Conservation (phyloP, 179 eudicot genomes). For the Spergularia azorica region DNA sequence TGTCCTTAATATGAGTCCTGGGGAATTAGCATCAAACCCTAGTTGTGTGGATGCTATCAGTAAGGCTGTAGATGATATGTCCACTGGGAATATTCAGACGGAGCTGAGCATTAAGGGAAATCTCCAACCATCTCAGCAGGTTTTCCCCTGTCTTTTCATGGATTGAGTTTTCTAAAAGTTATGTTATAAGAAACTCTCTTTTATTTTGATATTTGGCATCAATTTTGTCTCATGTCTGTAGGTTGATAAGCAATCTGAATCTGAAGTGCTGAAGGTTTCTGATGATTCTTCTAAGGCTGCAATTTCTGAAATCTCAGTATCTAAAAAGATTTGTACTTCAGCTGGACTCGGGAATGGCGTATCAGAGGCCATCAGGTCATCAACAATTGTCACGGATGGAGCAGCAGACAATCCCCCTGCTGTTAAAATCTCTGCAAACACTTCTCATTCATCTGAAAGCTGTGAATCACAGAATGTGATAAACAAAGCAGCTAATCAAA, state of each 20-base stretch:
- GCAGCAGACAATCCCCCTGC: slow-evolving; percentile 25
- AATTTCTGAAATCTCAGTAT: slow-evolving; percentile 24
- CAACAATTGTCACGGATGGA: slow-evolving; percentile 14
- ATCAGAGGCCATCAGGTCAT: not conserved
- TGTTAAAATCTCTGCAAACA: slow-evolving; percentile 15
- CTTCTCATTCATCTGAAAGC: slow-evolving; percentile 27
- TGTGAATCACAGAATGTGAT: slow-evolving; percentile 16
- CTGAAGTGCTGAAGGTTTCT: slow-evolving; percentile 1
- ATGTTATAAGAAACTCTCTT: not conserved
- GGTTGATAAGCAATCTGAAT: slow-evolving; percentile 35
- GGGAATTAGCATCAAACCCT: slow-evolving; percentile 25
- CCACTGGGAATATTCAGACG: slow-evolving; percentile 42
- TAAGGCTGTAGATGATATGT: slow-evolving; percentile 28
- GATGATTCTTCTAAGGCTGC: slow-evolving; percentile 28
- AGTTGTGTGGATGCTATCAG: slow-evolving; percentile 22
- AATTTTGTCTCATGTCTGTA: slow-evolving; percentile 29
- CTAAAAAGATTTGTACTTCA: slow-evolving; percentile 13
- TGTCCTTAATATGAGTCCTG: slow-evolving; percentile 22
- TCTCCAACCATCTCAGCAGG: slow-evolving; percentile 49
- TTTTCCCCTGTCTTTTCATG: slow-evolving; percentile 22
- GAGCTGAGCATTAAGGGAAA: slow-evolving; percentile 32
- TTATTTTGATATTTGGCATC: not conserved
- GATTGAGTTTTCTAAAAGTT: not conserved
- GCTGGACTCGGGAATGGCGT: slow-evolving; percentile 12
- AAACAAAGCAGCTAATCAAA: not conserved